Percentiles rank a stretch among this genome's conserved stretches.
phyloP scores from a whole-genome alignment of 2,329 filamentous ascomycete genomes.

The Simplicillium sp. region DNA sequence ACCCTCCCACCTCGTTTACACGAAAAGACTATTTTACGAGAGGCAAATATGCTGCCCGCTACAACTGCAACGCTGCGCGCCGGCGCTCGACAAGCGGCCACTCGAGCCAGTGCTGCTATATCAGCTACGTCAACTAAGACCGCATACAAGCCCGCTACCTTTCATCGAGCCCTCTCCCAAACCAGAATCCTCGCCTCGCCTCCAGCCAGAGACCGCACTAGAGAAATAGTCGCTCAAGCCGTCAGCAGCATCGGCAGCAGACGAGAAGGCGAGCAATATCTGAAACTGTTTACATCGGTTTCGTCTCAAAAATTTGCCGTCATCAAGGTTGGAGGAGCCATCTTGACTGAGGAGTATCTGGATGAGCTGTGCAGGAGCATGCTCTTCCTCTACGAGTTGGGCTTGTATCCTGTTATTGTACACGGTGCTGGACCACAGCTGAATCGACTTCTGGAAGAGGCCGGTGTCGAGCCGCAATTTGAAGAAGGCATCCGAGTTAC shows the following conservation, averaged over 20 bases:
- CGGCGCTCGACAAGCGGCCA: constrained; percentile 23
- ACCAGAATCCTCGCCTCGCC: constrained; percentile 5
- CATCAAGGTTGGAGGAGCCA: constrained; percentile 95
- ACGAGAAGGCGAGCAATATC: constrained; percentile 93
- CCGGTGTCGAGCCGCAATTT: constrained; percentile 89
- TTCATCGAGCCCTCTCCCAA: constrained; percentile 3
- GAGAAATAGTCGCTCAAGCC: constrained; percentile 38
- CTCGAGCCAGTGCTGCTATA: constrained; percentile 11
- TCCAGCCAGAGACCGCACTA: constrained; percentile 17
- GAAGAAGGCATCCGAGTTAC: constrained; percentile 95
- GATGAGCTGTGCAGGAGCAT: constrained; percentile 84
- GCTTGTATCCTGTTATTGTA: constrained; percentile 88
- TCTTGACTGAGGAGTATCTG: constrained; percentile 89
- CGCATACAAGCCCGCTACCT: not conserved
- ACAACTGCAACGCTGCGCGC: constrained; percentile 25
- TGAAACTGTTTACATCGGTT: constrained; percentile 93
- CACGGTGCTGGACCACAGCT: constrained; percentile 93
- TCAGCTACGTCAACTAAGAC: not conserved
- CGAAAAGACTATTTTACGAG: too few relatives aligned
- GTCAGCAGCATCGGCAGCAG: constrained; percentile 94
- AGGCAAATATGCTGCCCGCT: constrained; percentile 22
- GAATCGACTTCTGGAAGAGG: constrained; percentile 81
- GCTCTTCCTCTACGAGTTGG: constrained; percentile 88
- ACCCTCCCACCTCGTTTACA: too few relatives aligned
- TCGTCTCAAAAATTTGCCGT: constrained; percentile 96